phyloP scores from a whole-genome alignment of 176 grass and related monocot genomes.

The Oryza rufipogon region DNA sequence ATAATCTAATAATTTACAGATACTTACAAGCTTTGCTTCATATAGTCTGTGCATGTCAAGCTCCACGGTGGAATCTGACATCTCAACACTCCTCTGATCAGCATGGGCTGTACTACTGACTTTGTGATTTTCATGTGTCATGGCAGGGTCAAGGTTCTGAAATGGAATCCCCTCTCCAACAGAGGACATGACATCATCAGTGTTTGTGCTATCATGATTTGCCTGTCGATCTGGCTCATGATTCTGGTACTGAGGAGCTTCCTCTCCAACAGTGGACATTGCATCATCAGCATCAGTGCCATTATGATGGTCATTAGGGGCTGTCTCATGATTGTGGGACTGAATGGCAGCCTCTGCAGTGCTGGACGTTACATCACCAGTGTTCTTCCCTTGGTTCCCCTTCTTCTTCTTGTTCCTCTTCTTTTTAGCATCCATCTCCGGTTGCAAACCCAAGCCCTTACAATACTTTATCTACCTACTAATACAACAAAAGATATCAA shows the following conservation, averaged over 20 bases:
- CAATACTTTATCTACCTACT: conserved; percentile 9
- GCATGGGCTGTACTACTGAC: conserved; percentile 39
- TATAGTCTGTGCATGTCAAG: conserved; percentile 51
- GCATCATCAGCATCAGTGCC: conserved; percentile 43
- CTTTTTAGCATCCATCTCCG: conserved; percentile 83
- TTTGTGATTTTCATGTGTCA: conserved; percentile 49
- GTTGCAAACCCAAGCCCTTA: conserved; percentile 3
- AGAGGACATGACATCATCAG: conserved; percentile 23
- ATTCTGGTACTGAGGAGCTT: conserved; percentile 38
- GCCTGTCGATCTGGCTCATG: conserved; percentile 11
- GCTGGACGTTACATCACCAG: conserved; percentile 46
- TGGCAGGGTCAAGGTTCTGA: conserved; percentile 41
- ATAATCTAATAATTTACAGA: not conserved
- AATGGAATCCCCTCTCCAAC: conserved; percentile 41
- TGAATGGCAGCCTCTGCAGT: conserved; percentile 46
- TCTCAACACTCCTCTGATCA: conserved; percentile 52
- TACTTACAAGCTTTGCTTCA: conserved; percentile 81
- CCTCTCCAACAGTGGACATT: conserved; percentile 44
- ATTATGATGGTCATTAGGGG: conserved; percentile 30
- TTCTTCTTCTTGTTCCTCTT: conserved; percentile 98
- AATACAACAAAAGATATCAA: not conserved
- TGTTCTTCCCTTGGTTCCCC: conserved; percentile 72
- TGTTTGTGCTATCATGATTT: conserved; percentile 23
- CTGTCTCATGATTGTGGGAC: conserved; percentile 34
- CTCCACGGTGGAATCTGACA: conserved; percentile 65